Percentiles rank a stretch among this genome's conserved stretches.
These are phyloP conservation scores for Solanum virginianum DNA, from an alignment of 257 asterid genomes.

Conservation along the genomic window DNA sequence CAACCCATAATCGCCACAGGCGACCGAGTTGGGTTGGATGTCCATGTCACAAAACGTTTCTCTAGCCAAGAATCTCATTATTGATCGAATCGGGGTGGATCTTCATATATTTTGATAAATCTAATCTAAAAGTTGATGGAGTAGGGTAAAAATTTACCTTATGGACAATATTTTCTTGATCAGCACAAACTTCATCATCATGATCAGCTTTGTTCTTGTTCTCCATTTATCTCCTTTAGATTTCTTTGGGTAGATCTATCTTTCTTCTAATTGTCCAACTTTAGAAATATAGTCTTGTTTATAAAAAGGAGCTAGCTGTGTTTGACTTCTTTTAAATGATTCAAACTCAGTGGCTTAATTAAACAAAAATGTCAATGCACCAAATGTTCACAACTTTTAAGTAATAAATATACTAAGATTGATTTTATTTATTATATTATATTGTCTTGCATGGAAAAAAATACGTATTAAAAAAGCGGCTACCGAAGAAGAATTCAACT, in stretches of 20 bases:
- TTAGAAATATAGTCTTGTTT: slow-evolving; percentile 14
- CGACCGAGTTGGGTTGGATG: too few species aligned
- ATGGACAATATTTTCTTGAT: slow-evolving; percentile 22
- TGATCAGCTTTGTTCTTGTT: slow-evolving; percentile 28
- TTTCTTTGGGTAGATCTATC: not conserved
- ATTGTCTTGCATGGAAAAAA: not conserved
- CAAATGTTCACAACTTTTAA: slow-evolving; percentile 15
- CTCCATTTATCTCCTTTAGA: slow-evolving; percentile 1
- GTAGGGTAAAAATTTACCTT: not conserved
- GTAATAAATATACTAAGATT: not conserved
- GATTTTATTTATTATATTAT: not conserved
- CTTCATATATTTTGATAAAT: not conserved
- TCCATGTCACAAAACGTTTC: too few species aligned
- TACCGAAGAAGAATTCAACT: slow-evolving; percentile 45
- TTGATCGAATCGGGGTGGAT: not conserved
- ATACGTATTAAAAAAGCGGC: slow-evolving; percentile 4
- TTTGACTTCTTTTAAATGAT: slow-evolving; percentile 45
- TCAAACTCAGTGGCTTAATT: slow-evolving; percentile 44
- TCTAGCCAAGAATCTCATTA: too few species aligned
- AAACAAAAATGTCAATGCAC: slow-evolving; percentile 63
- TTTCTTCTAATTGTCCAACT: slow-evolving; percentile 4
- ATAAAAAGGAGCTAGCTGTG: slow-evolving; percentile 37
- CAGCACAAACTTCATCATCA: slow-evolving; percentile 26
- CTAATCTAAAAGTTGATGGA: not conserved
- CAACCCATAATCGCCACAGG: too few species aligned